phyloP scores from a whole-genome alignment of 805 yeast genomes.

The Schwanniomyces pseudopolymorphus region DNA sequence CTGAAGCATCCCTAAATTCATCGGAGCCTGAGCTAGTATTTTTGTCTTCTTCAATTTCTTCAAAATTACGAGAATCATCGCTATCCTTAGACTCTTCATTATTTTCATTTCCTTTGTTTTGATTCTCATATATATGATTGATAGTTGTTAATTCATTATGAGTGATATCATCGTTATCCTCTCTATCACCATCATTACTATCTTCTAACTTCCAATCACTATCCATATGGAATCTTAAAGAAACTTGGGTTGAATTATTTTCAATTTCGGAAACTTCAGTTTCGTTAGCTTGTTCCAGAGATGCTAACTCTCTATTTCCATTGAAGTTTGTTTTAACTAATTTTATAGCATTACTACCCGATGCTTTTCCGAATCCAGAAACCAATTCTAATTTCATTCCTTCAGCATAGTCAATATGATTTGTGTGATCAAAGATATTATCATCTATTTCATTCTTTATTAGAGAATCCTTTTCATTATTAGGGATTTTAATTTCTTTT shows the following conservation, averaged over 20 bases:
- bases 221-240: slow-evolving; percentile 32
- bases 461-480: not conserved
- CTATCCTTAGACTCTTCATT: not conserved
- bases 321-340: slow-evolving; percentile 1
- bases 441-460: not conserved
- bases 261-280: slow-evolving; percentile 2
- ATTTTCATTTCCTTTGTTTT: not conserved
- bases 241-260: slow-evolving; percentile 15
- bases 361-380: slow-evolving; percentile 4
- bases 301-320: not conserved
- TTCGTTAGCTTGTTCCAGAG: not conserved
- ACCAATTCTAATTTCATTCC: slow-evolving; percentile 6
- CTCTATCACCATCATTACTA: slow-evolving; percentile 39
- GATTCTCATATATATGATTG: not conserved
- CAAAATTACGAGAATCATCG: not conserved
- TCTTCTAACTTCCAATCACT: slow-evolving; percentile 38
- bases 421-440: not conserved
- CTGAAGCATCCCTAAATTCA: slow-evolving; percentile 20
- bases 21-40: slow-evolving; percentile 7
- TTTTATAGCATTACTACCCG: slow-evolving; percentile 1
- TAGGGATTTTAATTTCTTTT: not conserved
- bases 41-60: not conserved
- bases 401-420: slow-evolving; percentile 3
- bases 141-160: slow-evolving; percentile 17
- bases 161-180: slow-evolving; percentile 33